Base-by-base conservation (phyloP, 1,284 basidiomycete genomes). In the Marasmius tenuissimus region DNA sequence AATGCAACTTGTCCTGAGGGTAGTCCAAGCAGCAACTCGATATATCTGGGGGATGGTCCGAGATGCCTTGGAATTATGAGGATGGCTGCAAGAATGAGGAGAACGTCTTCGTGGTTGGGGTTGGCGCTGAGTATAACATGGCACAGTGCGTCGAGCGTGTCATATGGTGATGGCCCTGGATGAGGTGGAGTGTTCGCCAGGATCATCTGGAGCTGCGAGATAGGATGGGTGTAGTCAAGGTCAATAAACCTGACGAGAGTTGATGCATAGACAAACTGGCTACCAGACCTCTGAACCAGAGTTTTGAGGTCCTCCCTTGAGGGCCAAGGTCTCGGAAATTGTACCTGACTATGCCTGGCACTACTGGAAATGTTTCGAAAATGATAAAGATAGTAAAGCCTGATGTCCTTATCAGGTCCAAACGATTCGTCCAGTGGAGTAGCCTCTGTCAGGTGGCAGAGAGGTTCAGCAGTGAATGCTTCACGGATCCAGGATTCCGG, bases 171-270 rank as follows among this genome's bases (percentile, higher is more conserved):
- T 38, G 27, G 3, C 49, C n/a, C 16, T 14, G 45, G 45, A 47
- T 47, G n/a, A n/a, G 45, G n/a, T 7, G 16, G 6, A n/a, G 45
- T 5, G 16, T 51, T 6, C 14, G 10, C 16, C 18, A 71, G 60
- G 8, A 70, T 60, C 1, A 65, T 64, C 6, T 72, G 64, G 18
- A 73, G 65, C 14, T 68, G 64, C 27, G 69, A 65, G 6, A 65
- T 62, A 0, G 71, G 71, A 37, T 65, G 38, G 51, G 68, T 63
- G 47, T 68, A 61, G 0, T 65, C 56, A 7, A 66, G 63, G 38
- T 67, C 65, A 38, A 73, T 64, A 53, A 68, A 73, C 57, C 65
- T 67, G 34, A 72, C 63, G 3, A 72, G 67, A 4, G 70, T 70
- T 3, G 66, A 59, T 0, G 69, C 69, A 58, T 73, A 73, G 10